phyloP scores from a whole-genome alignment of 805 yeast genomes.

The Phaffomyces opuntiae region DNA sequence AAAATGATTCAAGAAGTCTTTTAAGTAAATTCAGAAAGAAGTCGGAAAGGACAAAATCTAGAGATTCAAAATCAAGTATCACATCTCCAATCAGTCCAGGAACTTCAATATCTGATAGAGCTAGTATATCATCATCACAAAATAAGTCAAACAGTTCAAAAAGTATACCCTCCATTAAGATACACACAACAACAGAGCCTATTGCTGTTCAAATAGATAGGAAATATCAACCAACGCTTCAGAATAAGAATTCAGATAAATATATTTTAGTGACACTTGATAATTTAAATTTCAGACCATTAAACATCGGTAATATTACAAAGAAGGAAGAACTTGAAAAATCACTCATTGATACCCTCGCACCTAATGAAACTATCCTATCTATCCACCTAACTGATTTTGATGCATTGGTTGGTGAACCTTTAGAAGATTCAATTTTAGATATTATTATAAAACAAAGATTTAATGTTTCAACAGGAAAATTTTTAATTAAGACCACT shows the following conservation, averaged over 20 bases:
- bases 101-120: slow-evolving; percentile 3
- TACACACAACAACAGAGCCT: neutral
- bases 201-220: slow-evolving; percentile 24
- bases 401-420: slow-evolving; percentile 49
- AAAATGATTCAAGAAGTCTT: slow-evolving; percentile 14
- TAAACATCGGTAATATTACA: slow-evolving; percentile 31
- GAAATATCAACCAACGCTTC: slow-evolving; percentile 33
- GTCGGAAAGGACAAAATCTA: slow-evolving; percentile 9
- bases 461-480: slow-evolving; percentile 29
- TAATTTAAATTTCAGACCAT: slow-evolving; percentile 44
- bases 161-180: neutral
- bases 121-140: slow-evolving; percentile 1
- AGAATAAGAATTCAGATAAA: slow-evolving; percentile 24
- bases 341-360: slow-evolving; percentile 30
- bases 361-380: slow-evolving; percentile 20
- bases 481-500: slow-evolving; percentile 27
- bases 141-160: neutral
- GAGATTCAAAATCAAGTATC: slow-evolving; percentile 6
- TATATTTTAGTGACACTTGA: slow-evolving; percentile 60
- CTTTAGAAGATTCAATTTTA: slow-evolving; percentile 44
- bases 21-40: slow-evolving; percentile 19
- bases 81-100: slow-evolving; percentile 17
- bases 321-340: slow-evolving; percentile 33
- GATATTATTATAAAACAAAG: slow-evolving; percentile 28
- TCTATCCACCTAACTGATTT: slow-evolving; percentile 63